phyloP scores from a whole-genome alignment of 1,139 yeast species.

The Hemisphaericaspora subhashii region DNA sequence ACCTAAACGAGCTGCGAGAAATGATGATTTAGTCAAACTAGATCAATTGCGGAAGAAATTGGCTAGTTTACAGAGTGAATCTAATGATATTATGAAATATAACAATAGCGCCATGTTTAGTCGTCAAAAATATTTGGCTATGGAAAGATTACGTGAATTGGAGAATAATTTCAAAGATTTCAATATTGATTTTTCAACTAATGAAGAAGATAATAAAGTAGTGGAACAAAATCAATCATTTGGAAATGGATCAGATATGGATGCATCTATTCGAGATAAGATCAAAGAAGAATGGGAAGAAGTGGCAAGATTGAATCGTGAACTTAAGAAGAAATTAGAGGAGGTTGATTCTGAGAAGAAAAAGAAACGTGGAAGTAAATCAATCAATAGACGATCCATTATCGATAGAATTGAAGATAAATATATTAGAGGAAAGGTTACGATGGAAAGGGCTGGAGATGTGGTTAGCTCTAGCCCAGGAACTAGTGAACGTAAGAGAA shows the following conservation, averaged over 20 bases:
- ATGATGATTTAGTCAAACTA: conserved; percentile 46
- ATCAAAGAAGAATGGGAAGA: conserved; percentile 47
- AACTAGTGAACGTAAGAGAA: conserved; percentile 22
- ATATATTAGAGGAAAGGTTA: conserved; percentile 48
- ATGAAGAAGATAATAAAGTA: conserved; percentile 15
- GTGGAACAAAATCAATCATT: background rate
- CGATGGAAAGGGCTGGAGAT: conserved; percentile 13
- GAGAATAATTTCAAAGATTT: conserved; percentile 61
- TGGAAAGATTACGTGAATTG: conserved; percentile 65
- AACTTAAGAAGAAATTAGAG: conserved; percentile 36
- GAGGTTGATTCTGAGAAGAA: conserved; percentile 18
- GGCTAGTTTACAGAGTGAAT: conserved; percentile 64
- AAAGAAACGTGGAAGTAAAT: conserved; percentile 11
- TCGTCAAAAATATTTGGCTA: conserved; percentile 60
- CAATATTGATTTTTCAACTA: conserved; percentile 51
- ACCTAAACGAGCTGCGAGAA: conserved; percentile 37
- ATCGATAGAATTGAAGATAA: conserved; percentile 46
- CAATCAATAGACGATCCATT: conserved; percentile 14
- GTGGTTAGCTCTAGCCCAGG: conserved; percentile 9
- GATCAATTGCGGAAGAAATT: conserved; percentile 58
- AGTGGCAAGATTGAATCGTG: conserved; percentile 45
- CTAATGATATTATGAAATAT: conserved; percentile 70
- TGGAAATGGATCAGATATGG: conserved; percentile 23
- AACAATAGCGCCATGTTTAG: conserved; percentile 60
- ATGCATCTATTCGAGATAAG: conserved; percentile 36